Percentiles rank a stretch among this genome's conserved stretches.
phyloP scores from a whole-genome alignment of 306 rosid genomes.

The cucumber (Cucumis sativus) region Cucumber_9930_V3 NC_026659.2:7032501-7033000 shows the following conservation, averaged over 20 bases:
- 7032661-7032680: slow-evolving; percentile 46
- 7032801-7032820: background rate
- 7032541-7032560: slow-evolving; percentile 20
- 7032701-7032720: slow-evolving; percentile 94
- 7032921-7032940: slow-evolving; percentile 84
- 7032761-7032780: slow-evolving; percentile 5
- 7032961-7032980: slow-evolving; percentile 19
- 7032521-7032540: background rate
- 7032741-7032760: slow-evolving; percentile 85
- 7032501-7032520: background rate
- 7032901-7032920: slow-evolving; percentile 74
- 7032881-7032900: slow-evolving; percentile 70
- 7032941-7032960: slow-evolving; percentile 72
- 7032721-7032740: slow-evolving; percentile 83
- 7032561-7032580: background rate
- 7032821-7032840: background rate
- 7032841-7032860: background rate
- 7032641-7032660: slow-evolving; percentile 95
- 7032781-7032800: background rate
- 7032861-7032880: slow-evolving; percentile 96
- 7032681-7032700: slow-evolving; percentile 77
- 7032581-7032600: background rate
- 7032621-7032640: slow-evolving; percentile 75
- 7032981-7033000: background rate
- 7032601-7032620: slow-evolving; percentile 6